Percentiles rank a stretch among this genome's conserved stretches.
Evolutionary conservation across 176 grass and related monocot genomes (phyloP).

Genomic region (Thinopyrum elongatum): DNA sequence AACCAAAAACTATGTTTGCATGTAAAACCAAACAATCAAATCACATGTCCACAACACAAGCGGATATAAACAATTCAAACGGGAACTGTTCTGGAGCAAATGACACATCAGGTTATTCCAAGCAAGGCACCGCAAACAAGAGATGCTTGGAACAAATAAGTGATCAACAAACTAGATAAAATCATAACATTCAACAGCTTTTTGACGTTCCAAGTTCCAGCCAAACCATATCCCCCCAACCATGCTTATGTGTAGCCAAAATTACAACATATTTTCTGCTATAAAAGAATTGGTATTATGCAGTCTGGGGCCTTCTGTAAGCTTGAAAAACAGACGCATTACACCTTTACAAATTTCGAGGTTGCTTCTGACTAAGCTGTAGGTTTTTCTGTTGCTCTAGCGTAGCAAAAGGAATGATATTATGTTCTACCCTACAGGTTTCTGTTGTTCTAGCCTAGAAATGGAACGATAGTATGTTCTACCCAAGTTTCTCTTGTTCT

Average conservation of each 20-base stretch:
- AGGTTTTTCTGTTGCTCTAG: not conserved
- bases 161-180: not conserved
- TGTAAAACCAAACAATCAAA: not conserved
- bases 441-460: too few species aligned
- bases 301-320: not conserved
- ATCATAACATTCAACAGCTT: not conserved
- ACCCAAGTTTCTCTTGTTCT: too few species aligned
- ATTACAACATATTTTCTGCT: not conserved
- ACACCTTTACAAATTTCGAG: not conserved
- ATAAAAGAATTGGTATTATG: not conserved
- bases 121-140: not conserved
- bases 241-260: not conserved
- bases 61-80: not conserved
- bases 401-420: not conserved
- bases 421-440: too few species aligned
- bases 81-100: conserved; percentile 10
- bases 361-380: not conserved
- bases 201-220: not conserved
- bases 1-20: not conserved
- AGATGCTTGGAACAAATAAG: not conserved
- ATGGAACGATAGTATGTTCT: too few species aligned
- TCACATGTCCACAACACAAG: not conserved
- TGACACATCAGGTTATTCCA: not conserved
- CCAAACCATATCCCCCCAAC: not conserved
- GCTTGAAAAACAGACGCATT: not conserved